These are phyloP conservation scores for Phytopythium vexans DNA, from an alignment of 352 stramenopile genomes.

Conservation along the genomic window DNA sequence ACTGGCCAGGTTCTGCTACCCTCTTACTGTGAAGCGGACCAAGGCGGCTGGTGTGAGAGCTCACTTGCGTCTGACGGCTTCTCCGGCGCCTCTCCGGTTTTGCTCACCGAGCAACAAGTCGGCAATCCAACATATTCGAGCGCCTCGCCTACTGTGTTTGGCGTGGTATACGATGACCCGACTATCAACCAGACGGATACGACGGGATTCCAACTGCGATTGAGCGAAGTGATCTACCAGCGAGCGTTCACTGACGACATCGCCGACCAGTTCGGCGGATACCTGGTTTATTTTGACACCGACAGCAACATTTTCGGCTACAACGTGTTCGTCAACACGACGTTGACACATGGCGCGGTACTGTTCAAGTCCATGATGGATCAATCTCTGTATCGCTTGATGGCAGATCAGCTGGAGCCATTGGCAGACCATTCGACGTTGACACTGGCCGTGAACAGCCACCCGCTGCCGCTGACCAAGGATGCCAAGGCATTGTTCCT, in stretches of 20 bases:
- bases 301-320: slow-evolving; percentile 34
- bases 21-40: slow-evolving; percentile 42
- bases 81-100: slow-evolving; percentile 24
- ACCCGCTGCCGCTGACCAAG: slow-evolving; percentile 46
- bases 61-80: slow-evolving; percentile 25
- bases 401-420: too few species aligned
- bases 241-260: slow-evolving; percentile 28
- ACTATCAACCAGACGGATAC: slow-evolving; percentile 22
- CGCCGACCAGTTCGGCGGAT: slow-evolving; percentile 48
- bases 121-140: slow-evolving; percentile 23
- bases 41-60: slow-evolving; percentile 42
- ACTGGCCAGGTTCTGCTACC: slow-evolving; percentile 45
- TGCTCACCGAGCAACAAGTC: slow-evolving; percentile 25
- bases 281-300: slow-evolving; percentile 21
- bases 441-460: slow-evolving; percentile 40
- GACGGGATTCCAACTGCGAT: slow-evolving; percentile 31
- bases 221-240: slow-evolving; percentile 30
- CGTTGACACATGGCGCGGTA: slow-evolving; percentile 26
- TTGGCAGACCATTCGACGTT: slow-evolving; percentile 19
- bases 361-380: slow-evolving; percentile 59
- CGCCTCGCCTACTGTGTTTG: slow-evolving; percentile 21
- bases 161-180: slow-evolving; percentile 21
- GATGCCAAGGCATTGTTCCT: slow-evolving; percentile 36
- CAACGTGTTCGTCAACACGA: slow-evolving; percentile 50
- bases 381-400: slow-evolving; percentile 35